Base-by-base conservation (phyloP, 1,284 basidiomycete species). In the Tylopilus orsonianus region DNA sequence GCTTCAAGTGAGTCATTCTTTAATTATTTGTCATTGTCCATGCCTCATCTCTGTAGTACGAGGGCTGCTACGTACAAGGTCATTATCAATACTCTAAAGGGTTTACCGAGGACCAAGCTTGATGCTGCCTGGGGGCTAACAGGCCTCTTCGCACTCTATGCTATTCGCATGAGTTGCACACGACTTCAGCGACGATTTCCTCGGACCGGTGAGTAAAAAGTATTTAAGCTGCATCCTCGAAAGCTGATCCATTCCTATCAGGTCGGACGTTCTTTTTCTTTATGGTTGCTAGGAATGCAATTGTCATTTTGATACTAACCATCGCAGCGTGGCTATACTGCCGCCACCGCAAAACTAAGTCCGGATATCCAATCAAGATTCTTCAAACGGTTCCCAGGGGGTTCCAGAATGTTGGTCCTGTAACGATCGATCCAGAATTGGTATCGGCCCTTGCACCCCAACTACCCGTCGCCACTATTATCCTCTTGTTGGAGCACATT, bases 401-500 rank as follows among this genome's bases (percentile, higher is more conserved):
- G 27, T 81, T 94, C 64, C 79, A 83, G 65, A 75, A 96, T 61
- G 81, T 98, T 51, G 82, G 85, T 8, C 73, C 71, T 42, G 92
- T 93, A 0, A 57, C 63, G n/a, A 81, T 97, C 51, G 79, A 87
- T 58, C 56, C 59, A 2, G 58, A 75, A 6, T 75, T 98, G 23
- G 67, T 98, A 33, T 61, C 65, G 1, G 87, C 87, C 2, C 75
- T 98, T 49, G 90, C 79, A 4, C 72, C 83, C 10, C 77, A 97
- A 56, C 71, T 99, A 4, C 95, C 95, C 2, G 88, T 97, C 12
- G 90, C 95, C 34, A 95, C 93, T 6, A 96, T 99, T 64, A 90
- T 99, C 58, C 78, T 99, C 36, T 77, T 99, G 13, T 79, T 99
- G 43, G 96, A 99, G 69, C 97, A 99, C 72, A 97, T 99, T 55